Evolutionary conservation across 1,139 yeast genomes (phyloP), one percentile per base, ranked within the genome.

Genomic region (Yamadazyma epiphylla): DNA sequence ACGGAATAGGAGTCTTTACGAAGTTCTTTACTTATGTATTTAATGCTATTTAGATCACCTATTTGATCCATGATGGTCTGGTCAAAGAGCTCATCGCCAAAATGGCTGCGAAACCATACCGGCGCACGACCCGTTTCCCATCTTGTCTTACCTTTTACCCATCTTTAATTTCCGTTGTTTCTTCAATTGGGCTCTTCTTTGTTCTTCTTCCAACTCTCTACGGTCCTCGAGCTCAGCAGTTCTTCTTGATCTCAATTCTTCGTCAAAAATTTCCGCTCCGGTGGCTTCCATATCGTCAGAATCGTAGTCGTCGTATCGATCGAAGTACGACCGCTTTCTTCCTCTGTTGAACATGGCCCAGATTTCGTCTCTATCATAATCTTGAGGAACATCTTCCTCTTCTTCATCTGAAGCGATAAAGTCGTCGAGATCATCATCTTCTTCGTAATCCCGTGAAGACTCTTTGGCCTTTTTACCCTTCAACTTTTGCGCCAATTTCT

Each of bases 241-340:
- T 10, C 60, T 64, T 29, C 78, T 66, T 4, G 95, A 81, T 25
- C 74, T 55, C 42, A 62, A 71, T 54, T 89, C 97, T 49, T 89
- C 97, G 32, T 75, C 85, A 25, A 87, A 60, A 24, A 89, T 77
- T 43, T 89, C 96, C 17, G 80, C 80, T 13, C 96, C 96, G 1
- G 94, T 82, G 5, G 96, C 96, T 51, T 89, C 96, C 96, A 89
- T 89, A 48, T 85, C 94, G 37, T 80, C 86, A 21, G 71, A 70
- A 25, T 60, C 65, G 31, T 79, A 78, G 34, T 78, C 80, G 35
- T 72, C 77, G 38, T 67, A 67, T 25, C 63, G 55, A 22, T 60
- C 59, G 38, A 63, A 64, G 28, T 66, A 58, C 1, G 63, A 48
- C 25, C 80, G 58, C 33, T 70, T 64, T 41, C 70, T 70, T 3